Percentiles rank a stretch among this genome's conserved stretches.
phyloP scores from a whole-genome alignment of 441 rosid genomes.

The Erodium moschatum region DNA sequence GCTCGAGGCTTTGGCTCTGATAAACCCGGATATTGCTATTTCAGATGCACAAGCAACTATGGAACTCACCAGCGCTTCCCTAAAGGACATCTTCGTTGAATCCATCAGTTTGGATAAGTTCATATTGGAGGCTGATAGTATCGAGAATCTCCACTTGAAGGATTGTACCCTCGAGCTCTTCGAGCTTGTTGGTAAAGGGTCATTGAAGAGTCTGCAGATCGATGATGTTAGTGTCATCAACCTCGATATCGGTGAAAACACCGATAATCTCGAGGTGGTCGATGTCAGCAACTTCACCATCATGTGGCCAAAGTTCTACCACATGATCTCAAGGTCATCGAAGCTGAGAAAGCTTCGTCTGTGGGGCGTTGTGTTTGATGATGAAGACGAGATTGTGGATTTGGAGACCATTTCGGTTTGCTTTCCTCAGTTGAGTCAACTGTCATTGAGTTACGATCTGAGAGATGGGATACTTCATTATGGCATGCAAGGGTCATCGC shows the following conservation, averaged over 20 bases:
- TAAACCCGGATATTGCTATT: conserved; percentile 50
- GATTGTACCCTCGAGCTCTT: conserved; percentile 60
- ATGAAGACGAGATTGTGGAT: conserved; percentile 57
- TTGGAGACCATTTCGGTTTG: conserved; percentile 57
- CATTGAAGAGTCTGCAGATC: conserved; percentile 60
- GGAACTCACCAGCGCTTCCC: conserved; percentile 48
- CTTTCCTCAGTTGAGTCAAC: conserved; percentile 55
- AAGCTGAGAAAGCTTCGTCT: conserved; percentile 60
- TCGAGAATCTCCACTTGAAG: conserved; percentile 56
- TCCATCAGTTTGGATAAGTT: conserved; percentile 62
- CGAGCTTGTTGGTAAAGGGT: conserved; percentile 64
- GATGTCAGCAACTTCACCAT: conserved; percentile 65
- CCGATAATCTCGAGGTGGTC: conserved; percentile 55
- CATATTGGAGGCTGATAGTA: conserved; percentile 56
- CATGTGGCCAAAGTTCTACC: conserved; percentile 64
- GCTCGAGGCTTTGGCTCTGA: conserved; percentile 48
- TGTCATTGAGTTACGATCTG: conserved; percentile 56
- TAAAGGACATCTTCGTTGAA: conserved; percentile 52
- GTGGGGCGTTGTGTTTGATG: conserved; percentile 55
- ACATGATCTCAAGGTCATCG: conserved; percentile 60
- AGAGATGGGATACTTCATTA: conserved; percentile 36
- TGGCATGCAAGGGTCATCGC: conserved; percentile 48
- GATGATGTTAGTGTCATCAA: conserved; percentile 54
- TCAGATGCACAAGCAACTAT: conserved; percentile 62
- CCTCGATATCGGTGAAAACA: conserved; percentile 59